A percentile compares a stretch with the other conserved stretches of the same genome.
phyloP scores from a whole-genome alignment of 2,329 filamentous ascomycete species.

The Sordariomycetes sp. region DNA sequence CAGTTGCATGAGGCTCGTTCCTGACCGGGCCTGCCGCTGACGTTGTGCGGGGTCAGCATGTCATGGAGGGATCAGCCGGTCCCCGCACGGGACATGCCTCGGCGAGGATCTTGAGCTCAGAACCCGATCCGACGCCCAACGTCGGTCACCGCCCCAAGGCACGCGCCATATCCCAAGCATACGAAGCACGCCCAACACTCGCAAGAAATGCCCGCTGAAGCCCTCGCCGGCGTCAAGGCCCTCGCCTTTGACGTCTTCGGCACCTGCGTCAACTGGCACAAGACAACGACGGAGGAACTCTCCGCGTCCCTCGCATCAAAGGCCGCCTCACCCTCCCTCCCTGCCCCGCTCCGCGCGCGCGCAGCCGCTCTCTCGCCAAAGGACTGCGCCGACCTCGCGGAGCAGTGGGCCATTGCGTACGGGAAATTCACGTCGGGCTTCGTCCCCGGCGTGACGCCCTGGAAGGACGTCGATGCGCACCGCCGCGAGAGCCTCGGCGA shows the following conservation, averaged over 20 bases:
- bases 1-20: neutral
- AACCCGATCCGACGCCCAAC: neutral
- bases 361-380: slow-evolving; percentile 35
- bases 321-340: slow-evolving; percentile 29
- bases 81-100: neutral
- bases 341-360: slow-evolving; percentile 29
- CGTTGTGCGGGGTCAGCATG: neutral
- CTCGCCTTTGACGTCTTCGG: slow-evolving; percentile 69
- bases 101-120: neutral
- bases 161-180: neutral
- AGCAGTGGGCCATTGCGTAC: slow-evolving; percentile 59
- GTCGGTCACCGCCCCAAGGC: neutral
- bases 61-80: neutral
- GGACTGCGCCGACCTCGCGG: slow-evolving; percentile 53
- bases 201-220: neutral
- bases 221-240: slow-evolving; percentile 17
- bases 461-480: slow-evolving; percentile 62
- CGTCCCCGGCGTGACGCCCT: slow-evolving; percentile 31
- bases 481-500: slow-evolving; percentile 47
- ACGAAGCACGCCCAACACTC: neutral
- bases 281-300: slow-evolving; percentile 48
- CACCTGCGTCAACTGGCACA: slow-evolving; percentile 70
- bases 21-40: neutral
- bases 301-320: slow-evolving; percentile 32
- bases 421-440: slow-evolving; percentile 42